These are phyloP conservation scores for Physocladia obscura DNA, from an alignment of 192 early-diverging fungal species.

Conservation along the genomic window DNA sequence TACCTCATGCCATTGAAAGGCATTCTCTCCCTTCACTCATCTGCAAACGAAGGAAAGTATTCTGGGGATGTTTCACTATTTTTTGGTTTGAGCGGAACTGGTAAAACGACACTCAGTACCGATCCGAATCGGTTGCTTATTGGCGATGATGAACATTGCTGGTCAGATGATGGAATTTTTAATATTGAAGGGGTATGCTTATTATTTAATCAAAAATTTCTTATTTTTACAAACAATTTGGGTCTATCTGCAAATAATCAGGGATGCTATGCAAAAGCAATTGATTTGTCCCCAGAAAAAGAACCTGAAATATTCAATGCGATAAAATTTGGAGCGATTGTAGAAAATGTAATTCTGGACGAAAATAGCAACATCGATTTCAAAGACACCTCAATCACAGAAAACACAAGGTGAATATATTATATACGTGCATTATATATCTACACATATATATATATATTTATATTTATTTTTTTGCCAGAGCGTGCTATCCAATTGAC, in stretches of 20 bases:
- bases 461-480: slow-evolving; percentile 5
- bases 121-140: slow-evolving; percentile 82
- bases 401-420: slow-evolving; percentile 67
- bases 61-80: slow-evolving; percentile 65
- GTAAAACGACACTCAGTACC: slow-evolving; percentile 90
- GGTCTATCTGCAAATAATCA: too few species aligned
- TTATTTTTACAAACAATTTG: background rate
- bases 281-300: slow-evolving; percentile 87
- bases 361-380: slow-evolving; percentile 73
- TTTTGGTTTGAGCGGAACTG: slow-evolving; percentile 93
- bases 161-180: slow-evolving; percentile 88
- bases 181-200: slow-evolving; percentile 78
- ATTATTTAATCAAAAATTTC: background rate
- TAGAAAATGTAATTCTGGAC: slow-evolving; percentile 85
- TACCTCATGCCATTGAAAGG: slow-evolving; percentile 88
- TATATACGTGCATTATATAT: too few species aligned
- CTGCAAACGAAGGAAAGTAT: slow-evolving; percentile 77
- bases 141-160: slow-evolving; percentile 97
- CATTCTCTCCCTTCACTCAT: slow-evolving; percentile 79
- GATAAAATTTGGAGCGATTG: slow-evolving; percentile 80
- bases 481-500: slow-evolving; percentile 85
- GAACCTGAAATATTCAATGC: slow-evolving; percentile 95
- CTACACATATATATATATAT: background rate
- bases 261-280: slow-evolving; percentile 94
- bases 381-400: slow-evolving; percentile 72